phyloP scores from a whole-genome alignment of 2,329 filamentous ascomycete species.

The Arthroderma uncinatum region DNA sequence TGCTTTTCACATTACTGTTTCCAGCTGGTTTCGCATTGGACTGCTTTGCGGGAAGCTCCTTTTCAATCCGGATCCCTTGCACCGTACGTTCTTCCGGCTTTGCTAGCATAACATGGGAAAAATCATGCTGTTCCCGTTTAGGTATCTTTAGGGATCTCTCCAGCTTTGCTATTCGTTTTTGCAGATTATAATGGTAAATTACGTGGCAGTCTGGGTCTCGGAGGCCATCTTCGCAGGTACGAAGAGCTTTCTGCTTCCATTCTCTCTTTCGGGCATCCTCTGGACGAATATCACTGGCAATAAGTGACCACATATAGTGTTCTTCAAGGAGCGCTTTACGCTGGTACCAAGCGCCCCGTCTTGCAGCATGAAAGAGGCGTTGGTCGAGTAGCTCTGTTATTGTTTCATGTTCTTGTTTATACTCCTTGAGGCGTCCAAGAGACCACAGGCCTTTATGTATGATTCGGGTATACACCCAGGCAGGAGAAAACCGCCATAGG shows the following conservation, averaged over 20 bases:
- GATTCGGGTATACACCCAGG: slow-evolving; percentile 86
- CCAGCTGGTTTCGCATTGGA: slow-evolving; percentile 16
- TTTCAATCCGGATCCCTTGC: slow-evolving; percentile 66
- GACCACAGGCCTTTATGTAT: slow-evolving; percentile 76
- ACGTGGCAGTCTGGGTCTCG: slow-evolving; percentile 83
- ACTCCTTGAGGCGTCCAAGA: slow-evolving; percentile 69
- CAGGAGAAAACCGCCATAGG: slow-evolving; percentile 76
- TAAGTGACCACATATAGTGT: slow-evolving; percentile 71
- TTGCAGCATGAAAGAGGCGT: slow-evolving; percentile 69
- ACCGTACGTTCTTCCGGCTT: slow-evolving; percentile 66
- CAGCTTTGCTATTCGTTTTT: slow-evolving; percentile 85
- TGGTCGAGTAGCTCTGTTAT: slow-evolving; percentile 67
- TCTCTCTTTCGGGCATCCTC: slow-evolving; percentile 61
- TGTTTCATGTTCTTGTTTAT: slow-evolving; percentile 63
- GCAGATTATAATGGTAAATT: slow-evolving; percentile 86
- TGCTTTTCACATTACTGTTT: slow-evolving; percentile 6
- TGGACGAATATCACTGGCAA: slow-evolving; percentile 37
- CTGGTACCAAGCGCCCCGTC: slow-evolving; percentile 88
- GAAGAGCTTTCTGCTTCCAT: slow-evolving; percentile 66
- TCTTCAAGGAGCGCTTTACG: slow-evolving; percentile 89
- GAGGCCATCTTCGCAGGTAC: slow-evolving; percentile 75
- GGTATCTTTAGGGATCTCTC: slow-evolving; percentile 75
- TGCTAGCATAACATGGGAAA: slow-evolving; percentile 68
- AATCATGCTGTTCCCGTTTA: slow-evolving; percentile 81
- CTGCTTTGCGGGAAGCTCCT: slow-evolving; percentile 29